These are phyloP conservation scores for Triangularia setosa DNA, from an alignment of 2,329 filamentous ascomycete genomes.

Conservation along the genomic window DNA sequence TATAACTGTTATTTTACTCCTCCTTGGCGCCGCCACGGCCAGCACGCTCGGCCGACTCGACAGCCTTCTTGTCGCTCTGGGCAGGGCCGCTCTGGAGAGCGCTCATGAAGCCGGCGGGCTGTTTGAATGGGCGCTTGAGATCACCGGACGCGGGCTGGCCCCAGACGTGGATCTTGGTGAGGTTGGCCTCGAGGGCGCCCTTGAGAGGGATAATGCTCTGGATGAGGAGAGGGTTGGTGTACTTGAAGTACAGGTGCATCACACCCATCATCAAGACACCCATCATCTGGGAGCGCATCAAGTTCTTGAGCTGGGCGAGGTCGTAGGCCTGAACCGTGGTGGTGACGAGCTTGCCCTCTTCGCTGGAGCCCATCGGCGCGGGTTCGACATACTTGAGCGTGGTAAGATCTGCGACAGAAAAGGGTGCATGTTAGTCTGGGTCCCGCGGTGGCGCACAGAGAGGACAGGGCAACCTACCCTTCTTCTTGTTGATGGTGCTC, in stretches of 20 bases:
- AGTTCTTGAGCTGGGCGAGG: conserved; percentile 72
- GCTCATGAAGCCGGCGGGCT: conserved; percentile 74
- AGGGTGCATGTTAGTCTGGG: background rate
- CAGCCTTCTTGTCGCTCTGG: conserved; percentile 88
- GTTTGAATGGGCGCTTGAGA: conserved; percentile 95
- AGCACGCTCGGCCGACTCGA: conserved; percentile 74
- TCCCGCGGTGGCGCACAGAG: background rate
- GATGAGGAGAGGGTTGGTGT: conserved; percentile 98
- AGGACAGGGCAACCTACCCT: conserved; percentile 60
- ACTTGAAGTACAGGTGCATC: conserved; percentile 99
- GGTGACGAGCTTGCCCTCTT: conserved; percentile 93
- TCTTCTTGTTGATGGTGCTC: conserved; percentile 88
- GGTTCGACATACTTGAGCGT: conserved; percentile 99
- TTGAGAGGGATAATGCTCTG: conserved; percentile 98
- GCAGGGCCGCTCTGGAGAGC: conserved; percentile 68
- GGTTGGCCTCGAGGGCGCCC: conserved; percentile 88
- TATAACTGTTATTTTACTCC: conserved; percentile 47
- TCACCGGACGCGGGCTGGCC: conserved; percentile 84
- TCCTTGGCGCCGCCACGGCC: conserved; percentile 69
- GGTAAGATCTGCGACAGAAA: conserved; percentile 70
- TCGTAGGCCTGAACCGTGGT: conserved; percentile 98
- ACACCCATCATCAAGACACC: conserved; percentile 96
- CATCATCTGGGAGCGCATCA: conserved; percentile 91
- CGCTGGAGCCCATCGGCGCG: conserved; percentile 83
- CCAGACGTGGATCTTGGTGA: conserved; percentile 92